Base-by-base conservation (phyloP, 768 basidiomycete genomes). In the Pleurotus tuber-regium region DNA sequence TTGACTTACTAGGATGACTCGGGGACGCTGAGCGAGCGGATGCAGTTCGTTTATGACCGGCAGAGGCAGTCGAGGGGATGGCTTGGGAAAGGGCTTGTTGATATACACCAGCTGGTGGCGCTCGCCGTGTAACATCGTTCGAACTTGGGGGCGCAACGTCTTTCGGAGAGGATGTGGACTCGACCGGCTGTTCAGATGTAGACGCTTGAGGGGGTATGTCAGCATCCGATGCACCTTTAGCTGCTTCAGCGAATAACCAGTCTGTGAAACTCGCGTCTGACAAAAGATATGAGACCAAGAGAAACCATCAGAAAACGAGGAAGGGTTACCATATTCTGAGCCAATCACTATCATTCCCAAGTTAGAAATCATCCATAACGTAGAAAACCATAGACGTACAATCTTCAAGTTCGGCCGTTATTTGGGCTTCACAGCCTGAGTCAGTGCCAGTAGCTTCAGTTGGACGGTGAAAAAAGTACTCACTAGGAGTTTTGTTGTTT, bases 361-460 rank as follows among this genome's bases (percentile, higher is more conserved):
- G n/a, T n/a, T n/a, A n/a, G n/a, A n/a, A n/a, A n/a, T n/a, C n/a
- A n/a, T n/a, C n/a, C n/a, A n/a, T n/a, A n/a, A n/a, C n/a, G n/a
- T n/a, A n/a, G n/a, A n/a, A 35, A 48, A 36, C 24, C 38, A 53
- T 29, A 36, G 40, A 71, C 76, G 56, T 66, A 91, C 90, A 73
- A 62, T 94, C 93, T 70, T 89, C 85, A 42, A 95, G 77, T 69
- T 95, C 93, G 25, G 76, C 70, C n/a, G 86, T 88, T 67, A 96
- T 92, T 78, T 93, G 90, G 42, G 79, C 92, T 89, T 62, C 44
- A 50, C 46, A 39, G 52, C 23, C 5, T 29, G 11, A 26, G 28
- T 46, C 52, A 14, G 41, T 33, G n/a, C 25, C 12, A 24, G 19
- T 48, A 30, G 40, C 33, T 38, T 33, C 1, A 14, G 11, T n/a